A percentile compares a stretch with the other conserved stretches of the same genome.
Conservation (phyloP, 2,329 filamentous ascomycete species). For the Fusarium sp. region DNA sequence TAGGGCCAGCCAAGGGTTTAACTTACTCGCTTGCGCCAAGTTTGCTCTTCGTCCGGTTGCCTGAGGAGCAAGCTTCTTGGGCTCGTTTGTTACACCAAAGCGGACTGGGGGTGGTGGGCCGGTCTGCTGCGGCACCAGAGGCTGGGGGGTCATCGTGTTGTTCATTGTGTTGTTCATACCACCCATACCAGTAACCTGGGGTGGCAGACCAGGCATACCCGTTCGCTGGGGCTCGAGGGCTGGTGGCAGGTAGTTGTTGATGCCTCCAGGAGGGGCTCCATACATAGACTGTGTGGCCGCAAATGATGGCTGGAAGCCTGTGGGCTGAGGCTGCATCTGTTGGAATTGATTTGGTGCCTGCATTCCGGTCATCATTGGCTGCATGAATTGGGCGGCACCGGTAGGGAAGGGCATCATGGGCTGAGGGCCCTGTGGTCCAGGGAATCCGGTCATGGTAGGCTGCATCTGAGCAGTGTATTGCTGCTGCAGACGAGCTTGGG, state of each 20-base stretch:
- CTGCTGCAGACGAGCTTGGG: constrained; percentile 73
- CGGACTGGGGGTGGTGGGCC: constrained; percentile 85
- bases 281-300: constrained; percentile 61
- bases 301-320: constrained; percentile 66
- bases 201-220: constrained; percentile 60
- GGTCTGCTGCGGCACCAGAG: constrained; percentile 61
- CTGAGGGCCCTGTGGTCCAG: constrained; percentile 49
- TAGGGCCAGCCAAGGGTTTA: background rate
- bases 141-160: constrained; percentile 56
- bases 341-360: constrained; percentile 56
- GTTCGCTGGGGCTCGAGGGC: constrained; percentile 71
- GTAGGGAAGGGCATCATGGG: constrained; percentile 53
- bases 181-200: constrained; percentile 63
- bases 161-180: constrained; percentile 58
- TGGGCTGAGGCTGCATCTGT: constrained; percentile 71
- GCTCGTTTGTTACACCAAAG: constrained; percentile 81
- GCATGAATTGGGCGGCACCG: constrained; percentile 54
- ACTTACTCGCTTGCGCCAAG: constrained; percentile 95
- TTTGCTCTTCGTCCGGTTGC: constrained; percentile 92
- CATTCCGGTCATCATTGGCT: constrained; percentile 63
- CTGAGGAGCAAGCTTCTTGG: constrained; percentile 85
- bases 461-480: constrained; percentile 64
- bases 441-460: constrained; percentile 52
- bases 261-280: constrained; percentile 54
- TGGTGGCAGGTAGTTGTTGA: constrained; percentile 70